These are phyloP conservation scores for Camellia oleifera DNA, from an alignment of 179 eudicot species.

Conservation along the genomic window DNA sequence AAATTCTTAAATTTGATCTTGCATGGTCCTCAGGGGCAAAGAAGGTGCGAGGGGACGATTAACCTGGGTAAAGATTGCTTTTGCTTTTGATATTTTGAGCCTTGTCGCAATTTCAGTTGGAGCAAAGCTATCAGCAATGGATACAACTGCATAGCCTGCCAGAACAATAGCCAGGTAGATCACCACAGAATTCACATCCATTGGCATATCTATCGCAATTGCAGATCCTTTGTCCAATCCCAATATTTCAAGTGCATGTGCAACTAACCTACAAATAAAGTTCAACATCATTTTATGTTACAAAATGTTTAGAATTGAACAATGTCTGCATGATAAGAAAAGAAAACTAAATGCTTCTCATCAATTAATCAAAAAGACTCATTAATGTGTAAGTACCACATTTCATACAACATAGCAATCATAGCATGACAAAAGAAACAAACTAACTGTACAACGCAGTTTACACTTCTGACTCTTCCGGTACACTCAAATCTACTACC, in stretches of 20 bases:
- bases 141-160: conserved; percentile 86
- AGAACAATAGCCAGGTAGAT: conserved; percentile 93
- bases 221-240: conserved; percentile 82
- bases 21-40: neutral
- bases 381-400: neutral
- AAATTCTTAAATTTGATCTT: neutral
- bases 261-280: conserved; percentile 58
- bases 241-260: conserved; percentile 71
- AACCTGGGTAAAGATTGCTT: conserved; percentile 98
- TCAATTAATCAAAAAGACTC: neutral
- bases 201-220: conserved; percentile 98
- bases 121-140: conserved; percentile 99
- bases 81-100: conserved; percentile 69
- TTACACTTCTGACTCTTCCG: neutral
- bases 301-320: conserved; percentile 3
- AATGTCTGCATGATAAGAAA: conserved; percentile 2
- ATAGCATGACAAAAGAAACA: neutral
- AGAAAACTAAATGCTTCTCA: conserved; percentile 12
- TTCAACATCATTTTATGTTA: conserved; percentile 13
- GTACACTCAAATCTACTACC: neutral
- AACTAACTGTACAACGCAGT: neutral
- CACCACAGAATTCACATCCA: conserved; percentile 84
- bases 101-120: conserved; percentile 82
- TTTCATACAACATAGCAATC: neutral
- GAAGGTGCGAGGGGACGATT: neutral